Evolutionary conservation across 371 early-diverging fungal species (phyloP), one percentile per base, ranked within the genome.

Genomic region (Haplosporangium sp.): DNA sequence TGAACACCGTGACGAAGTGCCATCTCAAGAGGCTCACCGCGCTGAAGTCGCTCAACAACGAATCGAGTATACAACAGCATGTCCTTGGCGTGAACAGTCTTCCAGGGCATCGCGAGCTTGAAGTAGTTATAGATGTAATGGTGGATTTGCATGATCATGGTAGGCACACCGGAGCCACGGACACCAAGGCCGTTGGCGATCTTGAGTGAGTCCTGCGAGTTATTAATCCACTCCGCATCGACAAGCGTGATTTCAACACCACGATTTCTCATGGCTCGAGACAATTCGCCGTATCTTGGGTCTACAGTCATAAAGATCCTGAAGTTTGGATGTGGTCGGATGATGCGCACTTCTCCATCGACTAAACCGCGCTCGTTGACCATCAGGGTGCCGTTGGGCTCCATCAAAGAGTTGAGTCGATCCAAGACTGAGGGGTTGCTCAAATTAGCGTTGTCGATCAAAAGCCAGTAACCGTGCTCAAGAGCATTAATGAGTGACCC

Each of bases 271-370:
- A 99, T 98, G 7, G 99, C 98, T 20, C 98, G 90, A 1, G 96
- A 96, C 29, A 98, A 85, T 74, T 99, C 98, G 20, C 99, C 98
- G 62, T 92, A 87, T 52, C 85, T 86, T 12, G 99, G 96, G 82
- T 99, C 99, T 55, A 99, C 95, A 0, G 99, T 97, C 91, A 99
- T 95, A 82, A 99, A 97, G 69, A 99, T 89, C 48, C 99, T 90
- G 88, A 99, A 99, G 71, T 97, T 91, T 40, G 90, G 88, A 75
- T 99, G 99, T 5, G 99, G 97, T 41, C 84, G 87, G 54, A 99
- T 90, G 13, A 93, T 86, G 60, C 93, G 89, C 52, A 96, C 89
- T 41, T 90, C 85, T 18, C 94, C 96, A 69, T 94, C 89, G 5
- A 94, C 91, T 57, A 95, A 72, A 21, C 98, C 97, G 16, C 95